Conservation (phyloP, 768 basidiomycete species). For the Lentinula detonsa region DNA sequence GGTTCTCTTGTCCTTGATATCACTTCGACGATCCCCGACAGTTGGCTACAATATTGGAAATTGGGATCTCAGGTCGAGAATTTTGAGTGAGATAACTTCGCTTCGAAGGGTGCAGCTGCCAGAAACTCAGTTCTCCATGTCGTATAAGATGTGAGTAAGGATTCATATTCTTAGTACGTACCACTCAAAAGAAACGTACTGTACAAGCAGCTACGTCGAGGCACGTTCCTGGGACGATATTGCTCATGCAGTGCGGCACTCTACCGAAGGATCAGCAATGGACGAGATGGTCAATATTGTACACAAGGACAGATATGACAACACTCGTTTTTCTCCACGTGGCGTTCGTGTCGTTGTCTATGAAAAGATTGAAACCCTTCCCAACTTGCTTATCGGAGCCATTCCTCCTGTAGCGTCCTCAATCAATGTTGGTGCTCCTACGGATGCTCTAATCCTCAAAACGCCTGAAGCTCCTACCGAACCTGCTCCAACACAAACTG, state of each 20-base stretch:
- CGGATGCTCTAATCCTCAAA: conserved; percentile 12
- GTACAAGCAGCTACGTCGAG: conserved; percentile 10
- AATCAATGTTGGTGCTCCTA: conserved; percentile 10
- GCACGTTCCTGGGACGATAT: conserved; percentile 22
- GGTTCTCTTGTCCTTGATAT: neutral
- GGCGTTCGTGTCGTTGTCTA: conserved; percentile 25
- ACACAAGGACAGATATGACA: conserved; percentile 12
- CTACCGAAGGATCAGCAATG: conserved; percentile 9
- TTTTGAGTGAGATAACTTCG: conserved; percentile 14
- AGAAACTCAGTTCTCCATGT: conserved; percentile 4
- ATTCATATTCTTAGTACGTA: neutral
- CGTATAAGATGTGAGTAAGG: conserved; percentile 11
- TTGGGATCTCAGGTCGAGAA: conserved; percentile 7
- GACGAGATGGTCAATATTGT: conserved; percentile 22
- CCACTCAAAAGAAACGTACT: no score
- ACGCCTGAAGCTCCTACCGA: neutral
- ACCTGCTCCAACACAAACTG: neutral
- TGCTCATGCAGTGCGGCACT: conserved; percentile 14
- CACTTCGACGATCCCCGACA: conserved; percentile 7
- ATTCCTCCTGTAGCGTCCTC: conserved; percentile 6
- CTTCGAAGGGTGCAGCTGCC: conserved; percentile 8
- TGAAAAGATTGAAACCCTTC: conserved; percentile 21
- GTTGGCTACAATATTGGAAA: conserved; percentile 27
- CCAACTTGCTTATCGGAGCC: conserved; percentile 16
- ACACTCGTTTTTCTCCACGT: neutral